Percentiles rank a stretch among this genome's conserved stretches.
Evolutionary conservation across 345 rosid species (phyloP).

Genomic region (Aegle marmelos): DNA sequence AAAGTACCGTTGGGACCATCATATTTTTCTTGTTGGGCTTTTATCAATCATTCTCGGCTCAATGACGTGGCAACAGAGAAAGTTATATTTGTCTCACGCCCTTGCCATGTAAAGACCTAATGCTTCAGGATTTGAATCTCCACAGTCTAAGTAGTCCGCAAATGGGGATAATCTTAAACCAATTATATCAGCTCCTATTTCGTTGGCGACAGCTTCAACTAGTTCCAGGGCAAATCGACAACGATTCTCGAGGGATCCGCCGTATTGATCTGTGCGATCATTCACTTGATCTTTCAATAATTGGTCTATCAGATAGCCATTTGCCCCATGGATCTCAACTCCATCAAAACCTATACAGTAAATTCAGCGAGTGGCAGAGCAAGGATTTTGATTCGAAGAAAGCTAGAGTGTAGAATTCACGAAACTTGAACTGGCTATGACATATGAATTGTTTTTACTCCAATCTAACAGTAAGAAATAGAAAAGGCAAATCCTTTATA

Average conservation of each 20-base stretch:
- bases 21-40: slow-evolving; percentile 14
- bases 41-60: slow-evolving; percentile 66
- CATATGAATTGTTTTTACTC: too few species aligned
- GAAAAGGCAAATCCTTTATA: too few species aligned
- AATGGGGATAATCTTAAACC: slow-evolving; percentile 72
- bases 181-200: slow-evolving; percentile 36
- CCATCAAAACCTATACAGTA: slow-evolving; percentile 57
- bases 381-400: not conserved
- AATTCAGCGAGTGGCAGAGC: not conserved
- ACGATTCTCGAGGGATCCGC: slow-evolving; percentile 66
- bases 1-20: slow-evolving; percentile 31
- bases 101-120: slow-evolving; percentile 60
- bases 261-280: slow-evolving; percentile 67
- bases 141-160: slow-evolving; percentile 41
- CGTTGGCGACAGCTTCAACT: not conserved
- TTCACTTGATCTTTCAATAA: slow-evolving; percentile 71
- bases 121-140: slow-evolving; percentile 65
- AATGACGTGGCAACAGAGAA: slow-evolving; percentile 63
- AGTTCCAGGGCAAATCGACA: slow-evolving; percentile 57
- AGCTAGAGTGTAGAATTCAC: too few species aligned
- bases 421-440: too few species aligned
- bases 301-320: slow-evolving; percentile 66
- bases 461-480: too few species aligned
- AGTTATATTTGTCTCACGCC: slow-evolving; percentile 45
- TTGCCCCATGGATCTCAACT: slow-evolving; percentile 79